Evolutionary conservation across 2,329 filamentous ascomycete species (phyloP).

Genomic region (Nemania sp.): DNA sequence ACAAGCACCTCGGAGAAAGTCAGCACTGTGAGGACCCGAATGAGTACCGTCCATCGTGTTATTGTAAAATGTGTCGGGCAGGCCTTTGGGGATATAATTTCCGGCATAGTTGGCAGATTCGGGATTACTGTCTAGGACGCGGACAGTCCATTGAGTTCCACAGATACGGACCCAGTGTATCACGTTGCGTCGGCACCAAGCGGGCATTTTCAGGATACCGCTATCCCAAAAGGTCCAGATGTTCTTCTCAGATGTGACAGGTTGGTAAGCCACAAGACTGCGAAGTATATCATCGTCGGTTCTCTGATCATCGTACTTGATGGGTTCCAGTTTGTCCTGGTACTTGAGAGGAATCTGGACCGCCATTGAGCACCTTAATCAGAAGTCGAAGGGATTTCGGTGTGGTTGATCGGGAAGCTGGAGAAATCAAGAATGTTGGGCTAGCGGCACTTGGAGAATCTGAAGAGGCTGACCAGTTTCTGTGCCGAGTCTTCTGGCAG

Average conservation of each 20-base stretch:
- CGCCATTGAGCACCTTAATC: constrained; percentile 3
- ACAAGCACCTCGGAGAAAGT: constrained; percentile 47
- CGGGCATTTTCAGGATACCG: constrained; percentile 41
- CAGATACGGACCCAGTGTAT: constrained; percentile 45
- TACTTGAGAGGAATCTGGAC: constrained; percentile 27
- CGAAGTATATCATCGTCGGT: constrained; percentile 29
- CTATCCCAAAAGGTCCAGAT: constrained; percentile 47
- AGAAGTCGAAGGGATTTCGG: too few relatives aligned
- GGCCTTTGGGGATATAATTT: constrained; percentile 39
- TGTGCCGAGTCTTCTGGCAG: too few relatives aligned
- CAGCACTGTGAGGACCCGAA: constrained; percentile 45
- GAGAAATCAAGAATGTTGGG: background rate
- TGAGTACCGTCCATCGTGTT: constrained; percentile 46
- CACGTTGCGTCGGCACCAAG: constrained; percentile 46
- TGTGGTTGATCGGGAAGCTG: background rate
- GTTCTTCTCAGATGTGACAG: constrained; percentile 44
- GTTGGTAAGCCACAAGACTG: constrained; percentile 20
- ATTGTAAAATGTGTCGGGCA: constrained; percentile 42
- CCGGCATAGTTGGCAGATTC: constrained; percentile 44
- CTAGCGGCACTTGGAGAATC: background rate
- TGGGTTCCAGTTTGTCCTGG: constrained; percentile 23
- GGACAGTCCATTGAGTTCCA: constrained; percentile 45
- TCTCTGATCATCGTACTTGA: constrained; percentile 18
- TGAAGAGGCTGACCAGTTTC: too few relatives aligned
- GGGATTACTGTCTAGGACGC: constrained; percentile 44